Evolutionary conservation across 2,329 filamentous ascomycete genomes (phyloP).

Genomic region (Monilinia vaccinii-corymbosi): DNA sequence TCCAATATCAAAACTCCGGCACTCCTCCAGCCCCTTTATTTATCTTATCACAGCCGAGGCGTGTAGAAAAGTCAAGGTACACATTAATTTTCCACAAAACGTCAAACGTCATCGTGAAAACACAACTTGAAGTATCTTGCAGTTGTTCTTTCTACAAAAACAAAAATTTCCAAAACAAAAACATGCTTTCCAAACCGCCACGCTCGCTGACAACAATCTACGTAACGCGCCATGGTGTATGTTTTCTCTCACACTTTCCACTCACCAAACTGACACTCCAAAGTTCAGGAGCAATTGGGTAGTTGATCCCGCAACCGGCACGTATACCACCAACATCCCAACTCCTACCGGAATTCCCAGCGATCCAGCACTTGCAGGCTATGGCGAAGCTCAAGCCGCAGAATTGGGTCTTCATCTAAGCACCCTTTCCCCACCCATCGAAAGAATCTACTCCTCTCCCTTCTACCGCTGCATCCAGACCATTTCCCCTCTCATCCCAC

Average conservation of each 20-base stretch:
- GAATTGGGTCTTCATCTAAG: constrained; percentile 63
- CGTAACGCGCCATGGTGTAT: constrained; percentile 65
- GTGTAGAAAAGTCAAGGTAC: background rate
- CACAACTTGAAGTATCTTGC: background rate
- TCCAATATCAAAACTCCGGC: background rate
- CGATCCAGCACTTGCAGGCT: constrained; percentile 77
- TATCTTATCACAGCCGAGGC: constrained; percentile 11
- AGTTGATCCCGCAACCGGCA: constrained; percentile 71
- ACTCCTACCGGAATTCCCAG: constrained; percentile 83
- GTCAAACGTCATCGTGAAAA: constrained; percentile 5
- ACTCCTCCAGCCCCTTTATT: constrained; percentile 20
- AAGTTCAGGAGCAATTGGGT: constrained; percentile 89
- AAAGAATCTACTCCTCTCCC: constrained; percentile 72
- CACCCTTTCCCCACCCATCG: constrained; percentile 55
- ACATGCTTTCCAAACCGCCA: constrained; percentile 4
- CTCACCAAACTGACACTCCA: constrained; percentile 12
- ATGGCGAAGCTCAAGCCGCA: constrained; percentile 75
- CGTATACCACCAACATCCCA: constrained; percentile 62
- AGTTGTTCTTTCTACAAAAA: constrained; percentile 30
- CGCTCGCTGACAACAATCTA: constrained; percentile 43
- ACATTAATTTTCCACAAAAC: constrained; percentile 1
- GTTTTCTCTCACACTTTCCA: constrained; percentile 28
- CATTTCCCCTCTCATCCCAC: constrained; percentile 57
- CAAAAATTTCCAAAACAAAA: background rate
- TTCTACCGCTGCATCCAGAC: constrained; percentile 88